Evolutionary conservation across 1,284 basidiomycete genomes (phyloP), one percentile per base, ranked within the genome.

Genomic region (Ganoderma sp.): DNA sequence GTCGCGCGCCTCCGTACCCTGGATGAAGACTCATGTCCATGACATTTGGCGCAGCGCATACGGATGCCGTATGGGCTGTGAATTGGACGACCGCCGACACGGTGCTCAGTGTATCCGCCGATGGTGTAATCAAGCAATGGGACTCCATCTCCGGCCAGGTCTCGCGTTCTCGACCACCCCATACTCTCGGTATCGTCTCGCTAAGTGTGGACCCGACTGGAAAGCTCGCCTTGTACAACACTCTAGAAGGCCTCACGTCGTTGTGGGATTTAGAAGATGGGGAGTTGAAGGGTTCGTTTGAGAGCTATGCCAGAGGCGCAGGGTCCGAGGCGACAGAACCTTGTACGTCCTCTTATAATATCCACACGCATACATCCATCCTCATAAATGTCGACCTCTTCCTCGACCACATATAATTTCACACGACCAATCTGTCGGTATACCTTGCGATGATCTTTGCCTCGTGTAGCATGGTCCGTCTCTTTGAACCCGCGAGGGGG

Each of bases 61-160:
- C 83, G 63, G 94, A 95, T 79, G 89, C 93, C 58, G 84, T 96
- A 63, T 96, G 94, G 88, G 93, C 89, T 69, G 81, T 92, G 15
- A 81, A 85, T 37, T 97, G 93, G 93, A 91, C 92, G 0, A 75
- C 84, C 14, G 71, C 75, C 0, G 84, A 87, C 50, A 90, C 94
- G 69, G 84, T 87, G 3, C 77, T 94, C 50, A 92, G 90, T 2
- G 84, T 88, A 37, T 92, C 91, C 12, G 91, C 91, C 1, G 93
- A 94, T 74, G 93, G 93, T 14, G 84, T 85, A 5, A 84, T 91
- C 74, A 88, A 88, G 69, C 88, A 90, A 69, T 94, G 89, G 87
- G 83, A 89, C 71, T 83, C 89, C 4, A 80, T 82, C 2, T 84
- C 88, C 8, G 91, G 92, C 45, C 87, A 91, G 75, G 85, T 87